Percentiles rank a stretch among this genome's conserved stretches.
Evolutionary conservation across 768 basidiomycete genomes (phyloP).

Genomic region (Lactarius quietus): DNA sequence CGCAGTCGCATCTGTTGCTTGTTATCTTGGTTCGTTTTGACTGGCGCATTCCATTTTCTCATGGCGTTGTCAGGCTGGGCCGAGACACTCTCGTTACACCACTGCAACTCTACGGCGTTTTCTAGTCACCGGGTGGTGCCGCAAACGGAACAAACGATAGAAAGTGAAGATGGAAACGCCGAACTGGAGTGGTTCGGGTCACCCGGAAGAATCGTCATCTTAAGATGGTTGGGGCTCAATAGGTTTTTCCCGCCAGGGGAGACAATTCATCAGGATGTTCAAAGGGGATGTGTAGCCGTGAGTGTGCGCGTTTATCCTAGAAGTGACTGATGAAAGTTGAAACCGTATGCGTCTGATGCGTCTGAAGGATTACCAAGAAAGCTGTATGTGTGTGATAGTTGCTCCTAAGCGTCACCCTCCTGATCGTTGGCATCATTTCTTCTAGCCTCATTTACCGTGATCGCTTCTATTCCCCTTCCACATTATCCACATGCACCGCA

Average conservation of each 20-base stretch:
- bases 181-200: constrained; percentile 10
- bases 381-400: constrained; percentile 46
- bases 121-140: constrained; percentile 35
- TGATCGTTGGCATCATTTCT: background rate
- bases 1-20: constrained; percentile 58
- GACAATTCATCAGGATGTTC: constrained; percentile 35
- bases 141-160: constrained; percentile 28
- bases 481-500: constrained; percentile 35
- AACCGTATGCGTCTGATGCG: background rate
- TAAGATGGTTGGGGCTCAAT: constrained; percentile 65
- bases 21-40: constrained; percentile 39
- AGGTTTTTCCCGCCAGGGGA: constrained; percentile 58
- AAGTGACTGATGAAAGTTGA: background rate
- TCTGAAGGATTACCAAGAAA: constrained; percentile 69
- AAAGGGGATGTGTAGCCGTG: constrained; percentile 62
- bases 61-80: constrained; percentile 11
- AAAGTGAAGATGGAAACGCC: constrained; percentile 18
- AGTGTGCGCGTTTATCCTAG: constrained; percentile 24
- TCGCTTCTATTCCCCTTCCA: constrained; percentile 49
- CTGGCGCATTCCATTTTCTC: background rate
- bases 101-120: constrained; percentile 48
- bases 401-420: background rate
- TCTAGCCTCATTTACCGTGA: constrained; percentile 64
- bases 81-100: constrained; percentile 42
- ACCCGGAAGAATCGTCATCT: constrained; percentile 54